Base-by-base conservation (phyloP, 306 rosid species). In the Prunus padus region DNA sequence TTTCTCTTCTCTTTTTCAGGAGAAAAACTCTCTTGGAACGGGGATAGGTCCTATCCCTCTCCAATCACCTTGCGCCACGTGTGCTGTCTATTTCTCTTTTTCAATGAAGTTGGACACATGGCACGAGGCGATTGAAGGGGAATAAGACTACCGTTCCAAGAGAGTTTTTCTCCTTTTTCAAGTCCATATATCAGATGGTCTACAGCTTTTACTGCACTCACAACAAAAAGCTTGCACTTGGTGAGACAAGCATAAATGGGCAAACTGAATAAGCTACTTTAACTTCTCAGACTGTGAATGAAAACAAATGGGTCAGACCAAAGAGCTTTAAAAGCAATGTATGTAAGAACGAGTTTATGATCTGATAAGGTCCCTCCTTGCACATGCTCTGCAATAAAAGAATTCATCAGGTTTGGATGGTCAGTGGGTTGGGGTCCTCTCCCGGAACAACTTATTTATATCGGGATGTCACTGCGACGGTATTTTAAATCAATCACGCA, bases 331-430 rank as follows among this genome's bases (percentile, higher is more conserved):
- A 37, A 72, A 12, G 19, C 20, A 12, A 37, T 51, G 25, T n/a
- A 22, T 37, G 69, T 15, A 67, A 28, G 67, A 66, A 44, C 23
- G 69, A 73, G 30, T 69, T 79, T 66, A 72, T 84, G 66, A 49
- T 71, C 10, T 72, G 69, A 57, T 69, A 70, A 64, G 81, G 80
- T 30, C 74, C 80, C 71, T 46, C 73, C 62, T 40, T 70, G 86
- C 84, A 76, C 88, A 76, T 88, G 93, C 82, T 30, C 72, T 80
- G 82, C 95, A 89, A 86, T 84, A 77, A 84, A 69, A 73, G 75
- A 76, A 65, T 25, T 83, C 78, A 51, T 62, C 71, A 37, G 50
- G 65, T 62, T 82, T 70, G 75, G 72, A 60, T 79, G 68, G 62
- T 49, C 64, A 76, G 78, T 79, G 82, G n/a, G 66, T 76, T 78